Conservation (phyloP, 2,329 filamentous ascomycete genomes). For the Lizonia empirigonia region DNA sequence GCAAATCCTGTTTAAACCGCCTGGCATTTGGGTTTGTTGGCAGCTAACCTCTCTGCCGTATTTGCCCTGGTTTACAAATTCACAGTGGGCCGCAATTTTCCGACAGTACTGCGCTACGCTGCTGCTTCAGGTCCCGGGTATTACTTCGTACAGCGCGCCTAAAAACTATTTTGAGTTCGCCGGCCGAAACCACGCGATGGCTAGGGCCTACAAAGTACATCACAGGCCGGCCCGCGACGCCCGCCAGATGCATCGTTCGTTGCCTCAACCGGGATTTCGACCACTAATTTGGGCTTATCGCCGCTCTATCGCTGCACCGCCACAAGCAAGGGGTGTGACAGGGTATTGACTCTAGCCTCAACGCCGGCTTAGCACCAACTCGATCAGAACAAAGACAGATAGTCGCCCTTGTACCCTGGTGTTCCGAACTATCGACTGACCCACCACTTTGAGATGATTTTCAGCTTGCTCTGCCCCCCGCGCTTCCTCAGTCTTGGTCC, state of each 20-base stretch:
- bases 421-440: constrained; percentile 14
- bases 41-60: background rate
- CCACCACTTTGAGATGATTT: constrained; percentile 1
- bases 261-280: background rate
- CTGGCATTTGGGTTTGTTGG: background rate
- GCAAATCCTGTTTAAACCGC: background rate
- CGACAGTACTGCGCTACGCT: background rate
- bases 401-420: constrained; percentile 8
- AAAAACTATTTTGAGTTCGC: background rate
- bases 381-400: constrained; percentile 8
- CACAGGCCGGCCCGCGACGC: constrained; percentile 6
- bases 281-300: constrained; percentile 1
- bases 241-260: constrained; percentile 1
- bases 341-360: background rate
- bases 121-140: background rate
- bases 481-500: constrained; percentile 5
- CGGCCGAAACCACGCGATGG: constrained; percentile 10
- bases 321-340: constrained; percentile 8
- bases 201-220: no score
- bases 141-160: background rate
- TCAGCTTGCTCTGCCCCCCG: background rate
- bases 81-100: background rate
- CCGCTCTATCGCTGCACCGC: constrained; percentile 13
- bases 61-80: background rate
- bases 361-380: background rate